Base-by-base conservation (phyloP, 768 basidiomycete species). In the Kwoniella sp. region DNA sequence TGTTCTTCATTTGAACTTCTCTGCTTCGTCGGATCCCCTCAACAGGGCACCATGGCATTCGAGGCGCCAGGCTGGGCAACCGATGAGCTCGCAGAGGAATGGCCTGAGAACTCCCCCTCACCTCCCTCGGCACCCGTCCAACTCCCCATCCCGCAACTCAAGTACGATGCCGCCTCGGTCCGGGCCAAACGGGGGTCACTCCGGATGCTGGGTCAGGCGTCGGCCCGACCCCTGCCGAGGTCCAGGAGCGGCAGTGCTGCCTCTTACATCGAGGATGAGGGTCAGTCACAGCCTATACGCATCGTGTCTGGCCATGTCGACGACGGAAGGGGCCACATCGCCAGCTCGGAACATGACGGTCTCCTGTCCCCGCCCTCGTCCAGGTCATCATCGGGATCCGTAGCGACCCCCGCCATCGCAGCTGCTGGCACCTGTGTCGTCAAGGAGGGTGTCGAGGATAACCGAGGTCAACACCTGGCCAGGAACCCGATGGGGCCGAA, bases 21-120 rank as follows among this genome's bases (percentile, higher is more conserved):
- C 41, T 41, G 39, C 39, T 26, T 20, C 19, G n/a, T 28, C n/a
- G 6, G 10, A n/a, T n/a, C 5, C 19, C 20, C 9, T 2, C 22
- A 22, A 6, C 34, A 33, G 14, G 22, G 38, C 56, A 37, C 26
- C 7, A 57, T 57, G 56, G 15, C 56, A 10, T 36, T 49, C 37
- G 29, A 49, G n/a, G 56, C 57, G 0, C 71, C 73, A 19, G 70
- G 59, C 23, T 75, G 73, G 73, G 68, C 71, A 50, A 74, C 88
- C 0, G 87, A 88, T 47, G 90, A 92, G 69, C 81, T 95, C 6
- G 84, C 83, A 53, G 89, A 92, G 62, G 90, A 92, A 77, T 95
- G 90, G 90, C 78, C 87, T 53, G 88, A 89, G 51, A 60, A 57
- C 9, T 50, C 56, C 9, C 63, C 69, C 20, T 65, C 69, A 39